Evolutionary conservation across 495 filamentous ascomycete genomes (phyloP).

Genomic region (Jackrogersella multiformis): DNA sequence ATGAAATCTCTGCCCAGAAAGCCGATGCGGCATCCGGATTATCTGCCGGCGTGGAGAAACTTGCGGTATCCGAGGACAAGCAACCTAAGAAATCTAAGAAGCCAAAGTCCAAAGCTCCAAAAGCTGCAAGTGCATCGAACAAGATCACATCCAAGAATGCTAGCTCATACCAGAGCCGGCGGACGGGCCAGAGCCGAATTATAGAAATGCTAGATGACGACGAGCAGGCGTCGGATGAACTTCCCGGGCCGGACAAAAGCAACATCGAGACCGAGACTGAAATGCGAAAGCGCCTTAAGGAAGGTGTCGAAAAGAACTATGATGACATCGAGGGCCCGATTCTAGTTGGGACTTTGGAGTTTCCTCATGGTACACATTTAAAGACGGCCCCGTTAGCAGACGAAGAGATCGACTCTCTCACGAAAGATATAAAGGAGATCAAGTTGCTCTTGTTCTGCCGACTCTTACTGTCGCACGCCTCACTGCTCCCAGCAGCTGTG

Average conservation of each 20-base stretch:
- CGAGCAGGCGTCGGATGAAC: constrained; percentile 6
- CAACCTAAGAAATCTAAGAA: constrained; percentile 51
- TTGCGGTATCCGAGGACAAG: constrained; percentile 26
- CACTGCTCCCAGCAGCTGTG: constrained; percentile 57
- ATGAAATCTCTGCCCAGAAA: constrained; percentile 24
- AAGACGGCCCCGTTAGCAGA: constrained; percentile 52
- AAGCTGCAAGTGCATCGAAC: constrained; percentile 12
- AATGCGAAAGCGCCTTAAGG: constrained; percentile 51
- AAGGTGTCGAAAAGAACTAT: constrained; percentile 53
- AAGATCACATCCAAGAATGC: constrained; percentile 12
- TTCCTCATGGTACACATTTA: constrained; percentile 47
- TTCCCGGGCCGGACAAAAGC: constrained; percentile 47
- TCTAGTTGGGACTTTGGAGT: constrained; percentile 52
- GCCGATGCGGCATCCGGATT: constrained; percentile 18
- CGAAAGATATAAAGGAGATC: constrained; percentile 59
- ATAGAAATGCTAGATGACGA: constrained; percentile 29
- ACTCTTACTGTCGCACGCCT: constrained; percentile 58
- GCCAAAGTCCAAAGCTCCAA: constrained; percentile 42
- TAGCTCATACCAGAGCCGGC: constrained; percentile 10
- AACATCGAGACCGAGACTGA: constrained; percentile 55
- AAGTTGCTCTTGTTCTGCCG: constrained; percentile 62
- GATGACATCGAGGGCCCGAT: constrained; percentile 46
- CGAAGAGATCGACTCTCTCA: constrained; percentile 54
- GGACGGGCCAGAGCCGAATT: constrained; percentile 34
- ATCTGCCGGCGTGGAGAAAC: constrained; percentile 7